These are phyloP conservation scores for Phellinidium pouzarii DNA, from an alignment of 1,284 basidiomycete species.

Conservation along the genomic window DNA sequence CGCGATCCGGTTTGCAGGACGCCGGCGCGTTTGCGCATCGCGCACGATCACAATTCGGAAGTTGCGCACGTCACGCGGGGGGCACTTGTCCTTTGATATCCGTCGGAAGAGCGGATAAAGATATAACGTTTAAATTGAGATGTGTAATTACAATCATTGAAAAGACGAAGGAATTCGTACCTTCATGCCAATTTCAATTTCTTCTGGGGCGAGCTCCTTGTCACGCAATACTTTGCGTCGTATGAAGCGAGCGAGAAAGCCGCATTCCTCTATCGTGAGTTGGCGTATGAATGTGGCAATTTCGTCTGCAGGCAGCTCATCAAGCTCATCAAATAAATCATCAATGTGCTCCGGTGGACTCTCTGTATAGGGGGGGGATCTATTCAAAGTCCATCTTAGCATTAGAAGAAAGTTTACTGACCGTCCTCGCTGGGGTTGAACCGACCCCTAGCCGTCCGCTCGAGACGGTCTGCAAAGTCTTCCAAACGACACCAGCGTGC, in stretches of 20 bases:
- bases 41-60: constrained; percentile 75
- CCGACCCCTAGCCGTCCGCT: constrained; percentile 40
- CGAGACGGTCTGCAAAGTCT: constrained; percentile 50
- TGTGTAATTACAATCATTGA: constrained; percentile 8
- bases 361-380: too few relatives aligned
- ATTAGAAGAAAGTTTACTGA: constrained; percentile 21
- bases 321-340: constrained; percentile 57
- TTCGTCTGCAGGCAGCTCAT: constrained; percentile 37
- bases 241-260: constrained; percentile 59
- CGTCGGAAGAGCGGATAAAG: neutral
- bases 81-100: constrained; percentile 55
- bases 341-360: constrained; percentile 54
- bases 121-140: neutral
- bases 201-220: constrained; percentile 43
- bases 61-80: constrained; percentile 70
- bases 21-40: constrained; percentile 55
- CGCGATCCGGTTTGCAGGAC: constrained; percentile 50
- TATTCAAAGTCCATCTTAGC: neutral
- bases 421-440: constrained; percentile 40
- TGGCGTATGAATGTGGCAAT: constrained; percentile 29
- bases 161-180: constrained; percentile 32
- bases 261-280: constrained; percentile 39
- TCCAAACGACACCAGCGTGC: constrained; percentile 42
- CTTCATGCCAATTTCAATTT: constrained; percentile 64
- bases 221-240: constrained; percentile 45